These are phyloP conservation scores for Allantophomopsis cytisporea DNA, from an alignment of 2,329 filamentous ascomycete species.

Conservation along the genomic window DNA sequence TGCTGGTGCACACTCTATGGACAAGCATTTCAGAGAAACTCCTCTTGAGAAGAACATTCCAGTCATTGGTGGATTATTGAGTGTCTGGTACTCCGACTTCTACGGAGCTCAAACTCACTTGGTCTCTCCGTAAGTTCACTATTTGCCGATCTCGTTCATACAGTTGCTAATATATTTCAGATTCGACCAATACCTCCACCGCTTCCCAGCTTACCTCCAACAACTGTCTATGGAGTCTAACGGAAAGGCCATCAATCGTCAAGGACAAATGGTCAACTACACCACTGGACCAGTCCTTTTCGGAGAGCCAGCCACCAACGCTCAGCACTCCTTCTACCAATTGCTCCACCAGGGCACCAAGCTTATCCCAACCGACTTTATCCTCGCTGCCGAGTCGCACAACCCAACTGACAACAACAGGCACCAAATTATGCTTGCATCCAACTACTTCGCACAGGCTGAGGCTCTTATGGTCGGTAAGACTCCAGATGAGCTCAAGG, in stretches of 20 bases:
- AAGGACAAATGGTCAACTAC: conserved; percentile 83
- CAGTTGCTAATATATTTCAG: conserved; percentile 45
- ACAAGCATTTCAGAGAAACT: conserved; percentile 90
- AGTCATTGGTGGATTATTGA: conserved; percentile 78
- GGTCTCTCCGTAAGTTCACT: conserved; percentile 66
- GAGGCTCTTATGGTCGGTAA: conserved; percentile 89
- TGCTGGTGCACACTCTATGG: conserved; percentile 89
- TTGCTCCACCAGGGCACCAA: conserved; percentile 98
- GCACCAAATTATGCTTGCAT: conserved; percentile 92
- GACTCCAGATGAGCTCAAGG: conserved; percentile 65
- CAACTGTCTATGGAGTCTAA: conserved; percentile 99
- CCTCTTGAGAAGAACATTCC: conserved; percentile 94
- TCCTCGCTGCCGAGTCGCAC: conserved; percentile 90
- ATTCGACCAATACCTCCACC: conserved; percentile 98
- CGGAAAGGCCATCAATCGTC: conserved; percentile 89
- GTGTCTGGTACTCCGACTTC: conserved; percentile 98
- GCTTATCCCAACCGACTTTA: conserved; percentile 96
- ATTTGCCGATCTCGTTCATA: not conserved
- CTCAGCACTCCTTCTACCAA: conserved; percentile 99
- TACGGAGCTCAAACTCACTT: conserved; percentile 97
- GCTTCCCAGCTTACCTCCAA: conserved; percentile 97
- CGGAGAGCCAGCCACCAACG: conserved; percentile 96
- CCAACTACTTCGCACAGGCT: conserved; percentile 82
- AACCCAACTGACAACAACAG: conserved; percentile 87
- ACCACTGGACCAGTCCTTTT: conserved; percentile 94